Evolutionary conservation across 805 yeast genomes (phyloP), one percentile per base, ranked within the genome.

Genomic region (Yamadazyma ubonensis): DNA sequence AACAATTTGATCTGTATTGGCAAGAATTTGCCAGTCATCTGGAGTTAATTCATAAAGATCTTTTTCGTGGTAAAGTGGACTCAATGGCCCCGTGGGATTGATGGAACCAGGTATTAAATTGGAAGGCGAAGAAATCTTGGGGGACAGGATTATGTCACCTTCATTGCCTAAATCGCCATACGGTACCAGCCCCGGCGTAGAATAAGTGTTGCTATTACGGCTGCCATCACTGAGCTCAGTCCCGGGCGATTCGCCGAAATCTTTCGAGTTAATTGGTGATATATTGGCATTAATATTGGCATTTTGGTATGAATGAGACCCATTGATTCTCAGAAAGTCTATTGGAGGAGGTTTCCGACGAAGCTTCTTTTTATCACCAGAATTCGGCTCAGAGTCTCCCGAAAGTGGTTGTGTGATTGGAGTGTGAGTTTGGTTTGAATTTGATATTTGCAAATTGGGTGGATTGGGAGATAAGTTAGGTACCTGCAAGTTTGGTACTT

Each of bases 11-110:
- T 78, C 76, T 20, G 68, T 59, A 39, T 76, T 71, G 10, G 84
- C 80, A 2, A 81, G 65, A 3, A 60, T 51, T 48, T 78, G 75
- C 96, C 97, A 90, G 37, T 81, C 88, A 11, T 76, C 78, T 36
- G 85, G 88, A 19, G 81, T 82, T 33, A 87, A 58, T 26, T 78
- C 77, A 12, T 43, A 38, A 3, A 48, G 29, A 4, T 34, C 33
- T 27, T 43, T 48, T 10, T 44, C 41, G 7, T 35, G 34, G 27
- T 35, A 36, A 11, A 36, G 14, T 8, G 40, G 39, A 35, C 43
- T 39, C 12, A 39, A 19, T 6, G 38, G 43, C 3, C 43, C 43
- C 11, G 38, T 15, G n/a, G 43, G 43, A 14, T 39, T 28, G 11
- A 31, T 17, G 5, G 42, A 11, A 9, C 42, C 42, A 11, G 42